Base-by-base conservation (phyloP, 2,329 filamentous ascomycete species). In the Alternaria dauci region DNA sequence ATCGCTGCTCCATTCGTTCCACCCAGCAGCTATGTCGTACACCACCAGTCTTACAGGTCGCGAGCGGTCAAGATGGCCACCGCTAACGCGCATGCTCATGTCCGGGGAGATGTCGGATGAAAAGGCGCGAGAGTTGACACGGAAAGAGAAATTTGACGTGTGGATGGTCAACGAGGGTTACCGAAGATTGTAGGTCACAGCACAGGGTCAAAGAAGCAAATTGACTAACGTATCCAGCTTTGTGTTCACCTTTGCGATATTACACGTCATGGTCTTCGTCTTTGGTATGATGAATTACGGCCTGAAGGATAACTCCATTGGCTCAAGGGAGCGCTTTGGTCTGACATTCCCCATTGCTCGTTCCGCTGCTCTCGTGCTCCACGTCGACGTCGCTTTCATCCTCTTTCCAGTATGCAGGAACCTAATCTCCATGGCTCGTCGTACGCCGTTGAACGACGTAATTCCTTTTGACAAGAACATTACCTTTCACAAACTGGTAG, bases 151-250 rank as follows among this genome's bases (percentile, higher is more conserved):
- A 76, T 90, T 94, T 74, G 90, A 94, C 78, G 84, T 89, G 67
- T 95, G 92, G 92, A 94, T 95, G 91, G 90, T 94, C 63, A 94
- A 94, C 76, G 92, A 94, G 76, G 92, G 92, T 62, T 93, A 93
- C 77, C 86, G 91, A 76, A 85, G 91, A 87, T 85, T 94, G 88
- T 93, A 84, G 58, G 89, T 86, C 12, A 11, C 20, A n/a, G 25
- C 8, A 8, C 12, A 34, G 14, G n/a, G 30, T 14, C 1, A 11
- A 16, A 23, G 2, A 20, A 36, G 26, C 44, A 36, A 34, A 23
- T n/a, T 36, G 53, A 60, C 75, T 80, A 75, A 80, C 68, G n/a
- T 26, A 43, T 30, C 8, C 39, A 92, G 90, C 70, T 92, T 93
- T 72, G 91, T 94, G 60, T 88, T 89, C 69, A 83, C 91, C 52